Evolutionary conservation across 2,329 filamentous ascomycete species (phyloP).

Genomic region (Talaromyces rugulosus): DNA sequence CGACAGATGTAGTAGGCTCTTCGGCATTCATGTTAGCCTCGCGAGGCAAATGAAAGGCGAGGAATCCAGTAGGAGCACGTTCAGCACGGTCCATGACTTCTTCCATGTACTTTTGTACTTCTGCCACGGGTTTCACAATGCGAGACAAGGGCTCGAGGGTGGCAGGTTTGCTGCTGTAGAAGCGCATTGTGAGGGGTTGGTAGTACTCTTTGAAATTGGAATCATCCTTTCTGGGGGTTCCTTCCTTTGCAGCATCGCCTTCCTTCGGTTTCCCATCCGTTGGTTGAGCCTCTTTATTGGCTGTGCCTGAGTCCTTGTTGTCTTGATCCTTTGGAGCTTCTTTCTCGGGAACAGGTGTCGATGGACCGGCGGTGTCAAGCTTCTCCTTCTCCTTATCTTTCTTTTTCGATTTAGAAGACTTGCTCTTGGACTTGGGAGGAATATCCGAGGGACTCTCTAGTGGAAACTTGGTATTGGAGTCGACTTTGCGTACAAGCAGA

Average conservation of each 20-base stretch:
- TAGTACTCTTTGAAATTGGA: conserved; percentile 42
- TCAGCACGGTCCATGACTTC: conserved; percentile 54
- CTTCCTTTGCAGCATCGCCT: conserved; percentile 11
- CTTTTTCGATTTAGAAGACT: conserved; percentile 35
- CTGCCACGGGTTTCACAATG: conserved; percentile 52
- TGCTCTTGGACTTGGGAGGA: conserved; percentile 26
- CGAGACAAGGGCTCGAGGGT: conserved; percentile 53
- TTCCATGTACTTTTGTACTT: conserved; percentile 54
- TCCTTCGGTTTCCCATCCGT: conserved; percentile 7
- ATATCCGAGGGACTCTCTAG: conserved; percentile 29
- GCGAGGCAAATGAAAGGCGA: conserved; percentile 53
- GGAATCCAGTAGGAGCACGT: conserved; percentile 51
- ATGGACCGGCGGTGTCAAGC: background rate
- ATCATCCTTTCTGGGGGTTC: conserved; percentile 14
- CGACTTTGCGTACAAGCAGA: conserved; percentile 41
- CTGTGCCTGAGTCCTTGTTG: conserved; percentile 14
- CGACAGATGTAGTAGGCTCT: conserved; percentile 16
- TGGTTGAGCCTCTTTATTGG: conserved; percentile 8
- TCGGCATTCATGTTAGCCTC: conserved; percentile 28
- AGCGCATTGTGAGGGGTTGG: conserved; percentile 53
- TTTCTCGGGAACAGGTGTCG: conserved; percentile 17
- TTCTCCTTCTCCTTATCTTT: conserved; percentile 22
- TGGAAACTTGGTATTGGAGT: conserved; percentile 34
- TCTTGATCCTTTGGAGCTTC: conserved; percentile 3
- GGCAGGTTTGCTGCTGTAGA: conserved; percentile 49